Evolutionary conservation across 371 early-diverging fungal genomes (phyloP).

Genomic region (Mucor piriformis): DNA sequence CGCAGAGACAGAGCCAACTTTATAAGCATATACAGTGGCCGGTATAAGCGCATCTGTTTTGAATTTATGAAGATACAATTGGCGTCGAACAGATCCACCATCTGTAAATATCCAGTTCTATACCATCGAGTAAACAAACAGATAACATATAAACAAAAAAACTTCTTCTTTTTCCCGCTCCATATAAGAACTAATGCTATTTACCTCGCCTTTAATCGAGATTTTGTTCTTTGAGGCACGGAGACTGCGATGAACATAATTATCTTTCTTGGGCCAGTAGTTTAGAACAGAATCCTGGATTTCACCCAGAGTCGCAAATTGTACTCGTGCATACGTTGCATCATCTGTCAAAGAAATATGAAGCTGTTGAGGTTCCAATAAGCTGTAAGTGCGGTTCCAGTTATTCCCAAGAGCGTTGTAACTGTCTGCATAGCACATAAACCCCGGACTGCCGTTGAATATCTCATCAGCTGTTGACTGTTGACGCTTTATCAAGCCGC

Average conservation of each 20-base stretch:
- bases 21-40: slow-evolving; percentile 32
- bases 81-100: slow-evolving; percentile 31
- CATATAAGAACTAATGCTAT: not conserved
- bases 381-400: slow-evolving; percentile 29
- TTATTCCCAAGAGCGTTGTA: slow-evolving; percentile 16
- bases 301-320: slow-evolving; percentile 40
- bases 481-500: not conserved
- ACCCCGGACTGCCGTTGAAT: slow-evolving; percentile 20
- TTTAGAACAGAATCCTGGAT: slow-evolving; percentile 25
- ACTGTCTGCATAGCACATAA: slow-evolving; percentile 22
- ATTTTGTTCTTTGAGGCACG: not conserved
- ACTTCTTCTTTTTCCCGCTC: not conserved
- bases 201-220: slow-evolving; percentile 16
- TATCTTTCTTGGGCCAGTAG: slow-evolving; percentile 43
- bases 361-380: slow-evolving; percentile 48
- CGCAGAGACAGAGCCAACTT: slow-evolving; percentile 29
- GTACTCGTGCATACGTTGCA: slow-evolving; percentile 36
- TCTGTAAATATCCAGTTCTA: slow-evolving; percentile 45
- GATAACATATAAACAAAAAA: not conserved
- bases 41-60: slow-evolving; percentile 21
- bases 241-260: not conserved
- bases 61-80: slow-evolving; percentile 33
- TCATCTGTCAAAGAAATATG: slow-evolving; percentile 40
- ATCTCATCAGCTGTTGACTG: not conserved
- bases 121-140: not conserved